Base-by-base conservation (phyloP, 768 basidiomycete species). In the Boletus coccyginus region DNA sequence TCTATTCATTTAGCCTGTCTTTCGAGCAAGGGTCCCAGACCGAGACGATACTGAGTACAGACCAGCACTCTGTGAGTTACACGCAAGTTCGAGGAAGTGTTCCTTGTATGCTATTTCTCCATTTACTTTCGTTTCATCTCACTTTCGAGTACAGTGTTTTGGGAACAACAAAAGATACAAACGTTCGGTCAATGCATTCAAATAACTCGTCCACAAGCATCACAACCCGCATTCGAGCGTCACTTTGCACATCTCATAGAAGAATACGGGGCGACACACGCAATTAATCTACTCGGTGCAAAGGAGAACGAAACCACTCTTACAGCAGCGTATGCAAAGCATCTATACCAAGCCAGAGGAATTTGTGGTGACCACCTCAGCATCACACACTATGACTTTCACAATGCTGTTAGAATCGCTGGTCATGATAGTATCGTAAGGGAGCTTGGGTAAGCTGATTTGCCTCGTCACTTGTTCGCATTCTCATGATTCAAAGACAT, bases 91-190 rank as follows among this genome's bases (percentile, higher is more conserved):
- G 97, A 60, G 97, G 97, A 56, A 95, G 92, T 63, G 91, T 99
- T 42, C 97, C 97, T 55, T 78, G 94, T 96, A 78, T 66, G 92
- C 52, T 56, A 64, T 62, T 58, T 42, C 31, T 53, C 45, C 31
- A 8, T 36, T 47, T 33, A 0, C n/a, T 21, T 36, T 38, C 40
- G 11, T 44, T 47, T 33, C 52, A 50, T 60, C 57, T 64, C 61
- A 54, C 21, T 54, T 44, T 38, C 44, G 51, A 53, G 52, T 40
- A 45, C 66, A 94, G 94, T 98, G 56, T 99, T 99, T 70, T 99
- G 97, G 97, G 96, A 98, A 70, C 96, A 99, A 66, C 94, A 96
- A 73, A 94, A 92, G 29, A 70, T 95, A 40, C 93, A 95, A 67
- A 95, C 96, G 0, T 94, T 99, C 66, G 92, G 94, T 38, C 94